Percentiles rank a stretch among this genome's conserved stretches.
Conservation (phyloP, 108 stramenopile species). For the Nannochloropsis gaditana region DNA sequence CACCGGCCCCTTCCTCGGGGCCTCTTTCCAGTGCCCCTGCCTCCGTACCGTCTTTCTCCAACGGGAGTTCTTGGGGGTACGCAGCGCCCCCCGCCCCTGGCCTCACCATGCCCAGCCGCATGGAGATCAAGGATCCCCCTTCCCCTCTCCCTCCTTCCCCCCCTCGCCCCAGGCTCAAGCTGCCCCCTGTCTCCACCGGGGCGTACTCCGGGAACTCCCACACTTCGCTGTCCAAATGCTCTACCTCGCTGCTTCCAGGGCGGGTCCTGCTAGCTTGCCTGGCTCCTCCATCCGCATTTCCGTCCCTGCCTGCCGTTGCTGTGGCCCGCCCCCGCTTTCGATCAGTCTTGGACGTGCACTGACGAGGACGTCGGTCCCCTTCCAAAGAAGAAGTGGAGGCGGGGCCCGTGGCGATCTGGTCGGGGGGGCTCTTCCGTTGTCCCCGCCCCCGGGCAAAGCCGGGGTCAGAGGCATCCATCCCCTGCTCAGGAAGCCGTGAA, state of each 20-base stretch:
- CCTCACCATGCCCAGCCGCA: constrained; percentile 13
- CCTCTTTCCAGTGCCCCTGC: not conserved
- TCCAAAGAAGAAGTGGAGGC: not conserved
- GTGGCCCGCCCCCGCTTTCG: not conserved
- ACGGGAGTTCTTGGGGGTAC: not conserved
- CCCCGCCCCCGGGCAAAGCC: not conserved
- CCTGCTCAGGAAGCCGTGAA: too few species aligned
- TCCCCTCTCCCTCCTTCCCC: not conserved
- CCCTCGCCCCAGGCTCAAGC: constrained; percentile 6
- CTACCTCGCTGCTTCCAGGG: not conserved
- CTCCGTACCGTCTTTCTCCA: not conserved
- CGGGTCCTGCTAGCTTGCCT: not conserved
- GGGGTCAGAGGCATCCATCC: too few species aligned
- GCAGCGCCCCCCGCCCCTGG: not conserved
- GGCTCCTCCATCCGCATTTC: not conserved
- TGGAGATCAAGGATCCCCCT: not conserved
- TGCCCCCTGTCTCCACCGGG: not conserved
- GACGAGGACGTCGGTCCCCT: not conserved
- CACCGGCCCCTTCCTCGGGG: too few species aligned
- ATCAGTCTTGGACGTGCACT: not conserved
- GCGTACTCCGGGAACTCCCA: not conserved
- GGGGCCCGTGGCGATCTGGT: constrained; percentile 7
- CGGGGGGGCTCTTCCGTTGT: not conserved
- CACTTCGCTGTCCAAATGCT: not conserved
- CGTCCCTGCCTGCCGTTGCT: not conserved